Evolutionary conservation across 2,329 filamentous ascomycete species (phyloP), one percentile per base, ranked within the genome.

Genomic region (Metarhizium humberi): DNA sequence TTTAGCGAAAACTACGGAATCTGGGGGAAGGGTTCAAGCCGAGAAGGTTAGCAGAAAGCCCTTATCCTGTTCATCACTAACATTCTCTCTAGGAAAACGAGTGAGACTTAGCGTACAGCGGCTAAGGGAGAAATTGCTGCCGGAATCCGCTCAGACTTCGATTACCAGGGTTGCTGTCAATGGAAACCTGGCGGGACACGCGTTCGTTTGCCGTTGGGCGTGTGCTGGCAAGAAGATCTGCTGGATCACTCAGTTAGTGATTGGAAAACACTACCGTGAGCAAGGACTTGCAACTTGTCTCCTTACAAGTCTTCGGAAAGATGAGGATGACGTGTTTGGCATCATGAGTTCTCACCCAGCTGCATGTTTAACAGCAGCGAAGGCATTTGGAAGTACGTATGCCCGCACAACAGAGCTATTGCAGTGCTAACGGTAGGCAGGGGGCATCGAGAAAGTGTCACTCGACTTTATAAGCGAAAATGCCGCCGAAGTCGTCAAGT

Each of bases 191-290:
- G 16, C 16, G 1, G 40, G 40, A 10, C 11, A 43, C 2, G 40
- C 16, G 16, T 43, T 43, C 40, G 6, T 14, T 14, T 16, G 40
- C n/a, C 8, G 40, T 6, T 43, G 40, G 40, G 16, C 6, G 2
- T 43, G 40, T 14, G 16, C 11, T n/a, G 11, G 16, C 50, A 65
- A 60, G 53, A 51, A 57, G 52, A 58, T 74, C 20, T 73, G 69
- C 59, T 74, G 71, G 71, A 60, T 75, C 55, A 73, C 72, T 54
- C 70, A 74, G 60, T 62, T 75, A 47, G 70, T 74, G 18, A 69
- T 75, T 16, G 57, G 67, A 55, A 59, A 48, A 29, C 60, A 66
- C 38, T 71, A 68, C 57, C 68, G 72, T 51, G 64, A 69, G 56
- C 68, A 63, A 59, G 64, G 68, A 30, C 64, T 75, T 55, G 70